phyloP scores from a whole-genome alignment of 2,329 filamentous ascomycete species.

The Venturia nashicola region DNA sequence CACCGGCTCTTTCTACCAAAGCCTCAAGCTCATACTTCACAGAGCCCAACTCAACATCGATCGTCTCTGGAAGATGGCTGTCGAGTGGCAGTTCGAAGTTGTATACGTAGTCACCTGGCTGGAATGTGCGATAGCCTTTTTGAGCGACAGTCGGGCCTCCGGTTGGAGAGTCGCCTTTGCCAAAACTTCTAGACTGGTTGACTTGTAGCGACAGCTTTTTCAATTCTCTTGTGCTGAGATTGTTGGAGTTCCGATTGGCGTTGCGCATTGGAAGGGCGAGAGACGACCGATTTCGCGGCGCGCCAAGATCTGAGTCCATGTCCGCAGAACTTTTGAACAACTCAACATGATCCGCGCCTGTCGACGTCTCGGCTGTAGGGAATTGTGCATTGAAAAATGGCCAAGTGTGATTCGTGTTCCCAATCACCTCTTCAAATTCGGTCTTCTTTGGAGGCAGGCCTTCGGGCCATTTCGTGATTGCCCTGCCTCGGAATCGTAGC shows the following conservation, averaged over 20 bases:
- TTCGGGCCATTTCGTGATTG: conserved; percentile 91
- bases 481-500: conserved; percentile 72
- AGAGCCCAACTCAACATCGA: conserved; percentile 72
- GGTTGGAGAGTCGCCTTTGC: conserved; percentile 57
- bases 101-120: conserved; percentile 60
- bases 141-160: conserved; percentile 47
- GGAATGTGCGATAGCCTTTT: conserved; percentile 78
- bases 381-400: conserved; percentile 83
- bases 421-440: conserved; percentile 73
- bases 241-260: conserved; percentile 13
- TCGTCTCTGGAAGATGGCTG: conserved; percentile 68
- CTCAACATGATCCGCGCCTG: conserved; percentile 51
- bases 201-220: conserved; percentile 67
- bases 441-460: conserved; percentile 79
- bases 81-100: conserved; percentile 78
- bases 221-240: conserved; percentile 33
- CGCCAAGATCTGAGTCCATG: conserved; percentile 18
- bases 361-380: conserved; percentile 44
- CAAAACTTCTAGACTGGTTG: conserved; percentile 75
- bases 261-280: neutral
- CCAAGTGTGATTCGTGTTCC: conserved; percentile 74
- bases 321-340: conserved; percentile 27
- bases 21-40: conserved; percentile 85
- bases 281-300: neutral
- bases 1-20: conserved; percentile 71